These are phyloP conservation scores for Leptodontidium sp. DNA, from an alignment of 2,329 filamentous ascomycete species.

Conservation along the genomic window DNA sequence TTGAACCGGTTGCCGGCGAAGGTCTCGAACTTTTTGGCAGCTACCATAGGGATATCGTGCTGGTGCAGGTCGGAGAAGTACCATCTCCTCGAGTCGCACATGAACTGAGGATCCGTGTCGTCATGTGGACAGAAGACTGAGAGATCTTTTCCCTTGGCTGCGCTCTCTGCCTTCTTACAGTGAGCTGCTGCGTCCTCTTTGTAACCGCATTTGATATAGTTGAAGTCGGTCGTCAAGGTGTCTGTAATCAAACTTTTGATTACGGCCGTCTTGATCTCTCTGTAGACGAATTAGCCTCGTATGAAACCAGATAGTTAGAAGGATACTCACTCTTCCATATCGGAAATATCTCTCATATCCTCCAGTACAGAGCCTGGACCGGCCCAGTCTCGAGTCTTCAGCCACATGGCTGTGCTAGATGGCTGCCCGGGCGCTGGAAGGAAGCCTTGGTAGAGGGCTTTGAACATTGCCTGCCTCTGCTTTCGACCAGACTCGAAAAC, in stretches of 20 bases:
- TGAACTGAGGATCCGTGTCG: constrained; percentile 23
- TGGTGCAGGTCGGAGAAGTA: constrained; percentile 15
- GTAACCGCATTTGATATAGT: constrained; percentile 27
- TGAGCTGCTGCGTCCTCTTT: constrained; percentile 3
- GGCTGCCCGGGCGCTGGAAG: neutral
- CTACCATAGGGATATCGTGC: constrained; percentile 14
- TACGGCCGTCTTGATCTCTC: constrained; percentile 15
- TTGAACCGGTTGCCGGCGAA: constrained; percentile 17
- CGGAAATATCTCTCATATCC: constrained; percentile 15
- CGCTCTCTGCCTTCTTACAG: constrained; percentile 17
- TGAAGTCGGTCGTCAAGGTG: constrained; percentile 14
- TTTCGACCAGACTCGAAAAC: constrained; percentile 14
- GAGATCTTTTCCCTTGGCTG: constrained; percentile 6
- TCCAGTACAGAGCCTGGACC: constrained; percentile 13
- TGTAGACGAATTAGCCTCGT: constrained; percentile 12
- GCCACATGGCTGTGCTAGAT: constrained; percentile 17
- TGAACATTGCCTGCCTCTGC: neutral
- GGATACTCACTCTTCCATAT: constrained; percentile 19
- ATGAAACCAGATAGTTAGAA: neutral
- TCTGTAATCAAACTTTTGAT: constrained; percentile 21
- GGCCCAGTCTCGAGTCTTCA: constrained; percentile 11
- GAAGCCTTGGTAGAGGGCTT: constrained; percentile 12
- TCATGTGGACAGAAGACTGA: constrained; percentile 23
- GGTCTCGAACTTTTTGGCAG: constrained; percentile 14
- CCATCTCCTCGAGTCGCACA: constrained; percentile 24